Conservation (phyloP, 305 asterid species). For the Fraxinus floribunda region DNA sequence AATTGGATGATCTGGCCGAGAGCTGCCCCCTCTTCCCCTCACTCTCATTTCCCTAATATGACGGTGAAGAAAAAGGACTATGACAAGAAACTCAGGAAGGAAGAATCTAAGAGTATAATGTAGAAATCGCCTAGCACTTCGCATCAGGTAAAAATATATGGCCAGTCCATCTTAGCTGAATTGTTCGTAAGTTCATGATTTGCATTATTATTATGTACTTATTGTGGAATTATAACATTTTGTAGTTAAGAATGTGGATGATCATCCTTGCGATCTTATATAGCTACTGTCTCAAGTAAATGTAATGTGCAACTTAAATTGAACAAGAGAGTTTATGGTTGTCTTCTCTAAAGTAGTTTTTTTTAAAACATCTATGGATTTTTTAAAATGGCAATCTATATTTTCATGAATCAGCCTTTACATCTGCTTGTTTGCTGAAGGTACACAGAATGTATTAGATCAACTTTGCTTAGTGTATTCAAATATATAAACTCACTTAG, state of each 20-base stretch:
- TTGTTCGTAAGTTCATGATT: not conserved
- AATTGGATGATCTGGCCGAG: too few species aligned
- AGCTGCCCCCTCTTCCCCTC: too few species aligned
- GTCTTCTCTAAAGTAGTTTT: not conserved
- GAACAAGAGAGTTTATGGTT: constrained; percentile 1
- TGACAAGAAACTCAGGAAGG: constrained; percentile 88
- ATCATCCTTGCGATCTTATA: not conserved
- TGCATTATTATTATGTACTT: not conserved
- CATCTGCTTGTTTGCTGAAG: too few species aligned
- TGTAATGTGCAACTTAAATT: not conserved
- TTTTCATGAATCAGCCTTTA: too few species aligned
- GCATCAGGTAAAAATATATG: constrained; percentile 54
- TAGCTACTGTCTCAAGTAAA: not conserved
- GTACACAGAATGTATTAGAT: too few species aligned
- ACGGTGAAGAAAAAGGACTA: constrained; percentile 91
- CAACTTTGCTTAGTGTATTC: too few species aligned
- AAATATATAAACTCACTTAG: not conserved
- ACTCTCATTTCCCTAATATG: too few species aligned
- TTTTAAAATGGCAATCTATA: not conserved
- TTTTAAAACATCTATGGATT: not conserved
- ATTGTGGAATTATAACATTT: not conserved
- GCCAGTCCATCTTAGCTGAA: not conserved
- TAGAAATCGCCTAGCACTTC: constrained; percentile 80
- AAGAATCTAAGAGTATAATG: constrained; percentile 72
- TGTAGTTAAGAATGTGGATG: not conserved